These are phyloP conservation scores for Sungouiozyma ichnusensis DNA, from an alignment of 805 yeast species.

Conservation along the genomic window DNA sequence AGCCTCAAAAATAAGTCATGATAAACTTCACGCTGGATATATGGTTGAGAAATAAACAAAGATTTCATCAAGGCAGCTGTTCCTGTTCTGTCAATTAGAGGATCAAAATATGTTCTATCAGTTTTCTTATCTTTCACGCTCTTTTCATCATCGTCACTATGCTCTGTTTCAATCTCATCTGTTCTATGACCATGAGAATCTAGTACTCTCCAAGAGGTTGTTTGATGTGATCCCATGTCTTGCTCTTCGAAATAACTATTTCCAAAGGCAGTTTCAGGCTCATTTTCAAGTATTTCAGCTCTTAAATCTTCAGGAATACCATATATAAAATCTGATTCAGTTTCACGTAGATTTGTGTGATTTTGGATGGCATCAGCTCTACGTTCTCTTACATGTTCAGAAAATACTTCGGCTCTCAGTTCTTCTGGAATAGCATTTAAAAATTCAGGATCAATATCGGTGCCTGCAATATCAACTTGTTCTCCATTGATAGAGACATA, in stretches of 20 bases:
- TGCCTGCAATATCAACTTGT: constrained; percentile 75
- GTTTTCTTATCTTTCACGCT: constrained; percentile 3
- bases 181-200: constrained; percentile 4
- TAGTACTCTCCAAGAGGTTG: constrained; percentile 3
- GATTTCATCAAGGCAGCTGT: constrained; percentile 62
- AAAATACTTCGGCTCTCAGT: constrained; percentile 83
- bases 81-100: constrained; percentile 67
- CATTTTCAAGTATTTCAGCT: constrained; percentile 51
- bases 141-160: constrained; percentile 4
- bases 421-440: constrained; percentile 85
- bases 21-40: constrained; percentile 49
- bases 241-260: constrained; percentile 10
- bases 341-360: constrained; percentile 45
- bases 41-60: constrained; percentile 62
- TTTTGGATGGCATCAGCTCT: constrained; percentile 43
- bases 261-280: constrained; percentile 16
- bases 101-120: constrained; percentile 36
- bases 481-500: constrained; percentile 66
- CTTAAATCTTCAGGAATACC: constrained; percentile 65
- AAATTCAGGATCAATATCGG: constrained; percentile 88
- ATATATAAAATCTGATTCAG: constrained; percentile 69
- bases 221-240: constrained; percentile 10
- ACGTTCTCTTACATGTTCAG: constrained; percentile 72
- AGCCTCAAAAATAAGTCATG: constrained; percentile 56
- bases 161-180: constrained; percentile 8